These are phyloP conservation scores for Opeltia flavorubescens DNA, from an alignment of 495 filamentous ascomycete species.

Conservation along the genomic window DNA sequence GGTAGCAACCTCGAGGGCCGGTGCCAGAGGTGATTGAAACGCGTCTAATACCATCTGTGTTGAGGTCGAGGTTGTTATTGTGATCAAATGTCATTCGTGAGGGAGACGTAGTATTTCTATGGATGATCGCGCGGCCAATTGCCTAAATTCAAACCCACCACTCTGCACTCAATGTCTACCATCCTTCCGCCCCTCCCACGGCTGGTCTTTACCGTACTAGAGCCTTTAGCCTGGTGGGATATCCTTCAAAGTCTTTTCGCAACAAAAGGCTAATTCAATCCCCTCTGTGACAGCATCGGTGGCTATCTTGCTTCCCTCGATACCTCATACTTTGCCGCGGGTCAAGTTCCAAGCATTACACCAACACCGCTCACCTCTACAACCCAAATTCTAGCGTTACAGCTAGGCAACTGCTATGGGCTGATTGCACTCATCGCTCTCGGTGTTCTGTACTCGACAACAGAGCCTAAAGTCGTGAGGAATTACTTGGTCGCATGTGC, in stretches of 20 bases:
- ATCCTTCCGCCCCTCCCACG: conserved; percentile 36
- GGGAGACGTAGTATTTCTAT: too few species aligned
- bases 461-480: conserved; percentile 47
- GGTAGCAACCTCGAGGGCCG: neutral
- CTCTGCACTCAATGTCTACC: conserved; percentile 29
- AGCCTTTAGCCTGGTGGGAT: conserved; percentile 51
- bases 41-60: neutral
- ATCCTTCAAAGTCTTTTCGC: conserved; percentile 7
- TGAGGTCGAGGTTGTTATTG: too few species aligned
- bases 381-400: conserved; percentile 37
- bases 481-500: conserved; percentile 53
- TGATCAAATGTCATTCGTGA: too few species aligned
- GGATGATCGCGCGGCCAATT: neutral
- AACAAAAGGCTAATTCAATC: neutral
- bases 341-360: conserved; percentile 36
- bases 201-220: conserved; percentile 44
- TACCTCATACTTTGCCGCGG: conserved; percentile 43
- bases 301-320: conserved; percentile 40
- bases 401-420: conserved; percentile 55
- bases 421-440: conserved; percentile 50
- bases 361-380: conserved; percentile 21
- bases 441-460: conserved; percentile 44
- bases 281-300: conserved; percentile 27
- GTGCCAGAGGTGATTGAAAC: neutral
- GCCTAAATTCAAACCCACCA: neutral